Evolutionary conservation across 148 eudicot species (phyloP), one percentile per base, ranked within the genome.

Genomic region (Spergularia marina): DNA sequence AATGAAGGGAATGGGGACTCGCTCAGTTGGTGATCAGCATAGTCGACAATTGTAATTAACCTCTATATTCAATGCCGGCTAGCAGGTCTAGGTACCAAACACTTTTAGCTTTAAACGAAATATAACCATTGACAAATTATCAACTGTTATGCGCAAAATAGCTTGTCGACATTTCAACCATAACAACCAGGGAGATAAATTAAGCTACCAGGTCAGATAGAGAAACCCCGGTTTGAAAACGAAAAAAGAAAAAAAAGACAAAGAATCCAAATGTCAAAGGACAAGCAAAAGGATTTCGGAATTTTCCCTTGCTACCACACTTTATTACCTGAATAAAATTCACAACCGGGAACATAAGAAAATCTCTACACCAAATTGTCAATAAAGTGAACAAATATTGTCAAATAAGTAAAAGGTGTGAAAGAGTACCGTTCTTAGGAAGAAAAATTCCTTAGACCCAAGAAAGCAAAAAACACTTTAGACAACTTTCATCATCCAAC

Each of bases 341-440:
- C 59, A 69, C 74, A 67, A 56, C 51, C 15, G 44, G n/a, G 70
- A 66, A 44, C 70, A 51, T 16, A 34, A 52, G 49, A 44, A n/a
- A 34, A 7, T 70, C 69, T 30, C 21, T 36, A 62, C 36, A 71
- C 34, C 65, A 65, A 47, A 73, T 13, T 57, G 55, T 65, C 77
- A 57, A 67, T 34, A 73, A 78, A 78, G 77, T 78, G 67, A 73
- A 36, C 71, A 72, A 80, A 75, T 74, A 80, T 80, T 23, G 68
- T 62, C 57, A 63, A 61, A 49, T 47, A 56, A 41, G 23, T 30
- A 20, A 44, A 57, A 68, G 53, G 72, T 68, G 57, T 63, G 70
- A 71, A 65, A 69, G 41, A 18, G 72, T 76, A 65, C 47, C 53
- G 55, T 67, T 18, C 65, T 60, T 36, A 57, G 58, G 65, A 44